Conservation (phyloP, 2,329 filamentous ascomycete genomes). For the Alternaria triticina region DNA sequence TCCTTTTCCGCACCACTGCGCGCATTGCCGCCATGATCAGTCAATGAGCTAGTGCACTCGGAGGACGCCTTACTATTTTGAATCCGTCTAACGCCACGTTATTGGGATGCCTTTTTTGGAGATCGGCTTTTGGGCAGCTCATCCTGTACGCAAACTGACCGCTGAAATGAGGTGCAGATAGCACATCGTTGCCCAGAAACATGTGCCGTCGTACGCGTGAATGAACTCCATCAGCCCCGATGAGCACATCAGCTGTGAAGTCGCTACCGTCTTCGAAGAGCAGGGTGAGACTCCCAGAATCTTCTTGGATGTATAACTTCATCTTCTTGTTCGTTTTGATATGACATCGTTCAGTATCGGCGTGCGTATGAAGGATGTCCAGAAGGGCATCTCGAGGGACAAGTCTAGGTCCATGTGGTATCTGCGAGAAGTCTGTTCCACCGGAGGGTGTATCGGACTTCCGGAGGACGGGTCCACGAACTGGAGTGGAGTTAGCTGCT, state of each 20-base stretch:
- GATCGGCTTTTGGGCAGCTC: not conserved
- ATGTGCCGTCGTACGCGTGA: not conserved
- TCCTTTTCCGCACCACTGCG: not conserved
- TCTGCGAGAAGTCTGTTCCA: not conserved
- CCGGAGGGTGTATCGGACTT: not conserved
- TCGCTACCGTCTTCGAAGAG: not conserved
- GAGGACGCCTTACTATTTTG: not conserved
- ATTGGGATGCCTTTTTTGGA: not conserved
- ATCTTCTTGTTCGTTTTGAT: not conserved
- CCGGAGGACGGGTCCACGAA: not conserved
- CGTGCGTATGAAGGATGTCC: not conserved
- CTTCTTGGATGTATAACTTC: not conserved
- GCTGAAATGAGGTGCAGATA: not conserved
- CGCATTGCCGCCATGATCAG: not conserved
- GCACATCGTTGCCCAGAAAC: not conserved
- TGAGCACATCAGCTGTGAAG: not conserved
- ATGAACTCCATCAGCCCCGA: not conserved
- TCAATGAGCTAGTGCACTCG: not conserved
- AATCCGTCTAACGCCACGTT: not conserved
- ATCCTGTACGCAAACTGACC: not conserved
- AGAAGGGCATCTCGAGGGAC: not conserved
- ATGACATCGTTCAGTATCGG: not conserved
- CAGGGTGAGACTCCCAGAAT: not conserved
- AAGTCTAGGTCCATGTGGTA: not conserved
- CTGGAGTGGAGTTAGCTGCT: not conserved